Evolutionary conservation across 2,329 filamentous ascomycete genomes (phyloP).

Genomic region (Microthyrium microscopicum): DNA sequence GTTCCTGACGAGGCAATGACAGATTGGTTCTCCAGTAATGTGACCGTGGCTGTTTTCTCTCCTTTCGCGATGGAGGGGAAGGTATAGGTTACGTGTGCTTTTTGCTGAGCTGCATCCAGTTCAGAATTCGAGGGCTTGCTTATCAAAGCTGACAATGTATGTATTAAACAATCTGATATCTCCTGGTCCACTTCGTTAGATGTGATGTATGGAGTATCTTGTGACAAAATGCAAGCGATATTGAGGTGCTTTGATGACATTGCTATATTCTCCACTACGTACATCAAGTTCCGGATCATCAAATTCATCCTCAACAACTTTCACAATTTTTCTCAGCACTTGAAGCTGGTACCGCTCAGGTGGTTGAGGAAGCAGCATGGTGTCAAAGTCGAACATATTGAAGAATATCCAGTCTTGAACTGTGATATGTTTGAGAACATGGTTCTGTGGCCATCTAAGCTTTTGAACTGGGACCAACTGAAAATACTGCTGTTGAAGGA

Average conservation of each 20-base stretch:
- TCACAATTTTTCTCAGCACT: constrained; percentile 56
- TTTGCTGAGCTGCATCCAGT: constrained; percentile 49
- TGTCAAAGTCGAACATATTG: constrained; percentile 46
- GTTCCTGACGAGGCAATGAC: constrained; percentile 56
- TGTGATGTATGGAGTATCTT: background rate
- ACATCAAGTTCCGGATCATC: constrained; percentile 77
- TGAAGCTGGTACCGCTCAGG: constrained; percentile 53
- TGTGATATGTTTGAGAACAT: constrained; percentile 39
- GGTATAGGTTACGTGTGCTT: constrained; percentile 58
- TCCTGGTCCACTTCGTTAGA: constrained; percentile 38
- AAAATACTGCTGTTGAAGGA: constrained; percentile 59
- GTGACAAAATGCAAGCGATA: background rate
- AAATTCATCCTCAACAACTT: constrained; percentile 56
- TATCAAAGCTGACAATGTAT: constrained; percentile 47
- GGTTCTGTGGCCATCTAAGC: constrained; percentile 45
- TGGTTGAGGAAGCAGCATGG: constrained; percentile 39
- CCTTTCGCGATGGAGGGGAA: constrained; percentile 16
- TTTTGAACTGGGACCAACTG: constrained; percentile 49
- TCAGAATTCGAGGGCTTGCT: constrained; percentile 47
- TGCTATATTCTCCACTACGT: constrained; percentile 23
- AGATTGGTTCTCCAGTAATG: constrained; percentile 50
- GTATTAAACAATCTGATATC: constrained; percentile 67
- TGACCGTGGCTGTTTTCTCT: constrained; percentile 29
- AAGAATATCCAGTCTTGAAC: constrained; percentile 52
- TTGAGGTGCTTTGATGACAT: too few relatives aligned